Conservation (phyloP, 116 monocot genomes). For the Papilionanthe hybrid region DNA sequence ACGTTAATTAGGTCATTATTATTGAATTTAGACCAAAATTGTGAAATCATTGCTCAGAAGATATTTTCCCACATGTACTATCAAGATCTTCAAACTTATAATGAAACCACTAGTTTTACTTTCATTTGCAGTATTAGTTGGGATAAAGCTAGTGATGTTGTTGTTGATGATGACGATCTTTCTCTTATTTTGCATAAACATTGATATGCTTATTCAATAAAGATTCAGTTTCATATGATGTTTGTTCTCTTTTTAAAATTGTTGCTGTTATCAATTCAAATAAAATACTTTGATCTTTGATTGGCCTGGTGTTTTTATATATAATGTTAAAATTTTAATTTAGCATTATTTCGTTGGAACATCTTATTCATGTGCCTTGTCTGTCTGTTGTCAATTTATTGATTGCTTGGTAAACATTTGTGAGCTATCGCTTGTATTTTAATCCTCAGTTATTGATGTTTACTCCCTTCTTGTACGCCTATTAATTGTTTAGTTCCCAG, state of each 20-base stretch:
- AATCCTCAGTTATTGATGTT: not conserved
- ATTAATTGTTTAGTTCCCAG: not conserved
- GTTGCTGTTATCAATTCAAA: not conserved
- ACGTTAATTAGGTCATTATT: not conserved
- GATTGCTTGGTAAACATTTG: not conserved
- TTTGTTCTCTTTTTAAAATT: not conserved
- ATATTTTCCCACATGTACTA: not conserved
- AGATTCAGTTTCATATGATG: slow-evolving; percentile 1
- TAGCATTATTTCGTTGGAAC: not conserved
- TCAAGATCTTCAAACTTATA: not conserved
- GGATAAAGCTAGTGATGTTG: not conserved
- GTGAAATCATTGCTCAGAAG: not conserved
- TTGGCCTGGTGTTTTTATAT: not conserved
- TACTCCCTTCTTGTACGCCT: not conserved
- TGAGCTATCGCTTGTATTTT: not conserved
- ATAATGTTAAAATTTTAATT: not conserved
- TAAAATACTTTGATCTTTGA: not conserved
- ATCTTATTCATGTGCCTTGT: not conserved
- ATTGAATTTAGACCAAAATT: not conserved
- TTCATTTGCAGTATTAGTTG: not conserved
- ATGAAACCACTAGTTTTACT: not conserved
- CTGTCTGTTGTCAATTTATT: not conserved
- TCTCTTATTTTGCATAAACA: not conserved
- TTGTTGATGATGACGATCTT: not conserved
- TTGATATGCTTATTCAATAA: not conserved